Evolutionary conservation across 805 yeast genomes (phyloP), one percentile per base, ranked within the genome.

Genomic region (Starmerella geochares): DNA sequence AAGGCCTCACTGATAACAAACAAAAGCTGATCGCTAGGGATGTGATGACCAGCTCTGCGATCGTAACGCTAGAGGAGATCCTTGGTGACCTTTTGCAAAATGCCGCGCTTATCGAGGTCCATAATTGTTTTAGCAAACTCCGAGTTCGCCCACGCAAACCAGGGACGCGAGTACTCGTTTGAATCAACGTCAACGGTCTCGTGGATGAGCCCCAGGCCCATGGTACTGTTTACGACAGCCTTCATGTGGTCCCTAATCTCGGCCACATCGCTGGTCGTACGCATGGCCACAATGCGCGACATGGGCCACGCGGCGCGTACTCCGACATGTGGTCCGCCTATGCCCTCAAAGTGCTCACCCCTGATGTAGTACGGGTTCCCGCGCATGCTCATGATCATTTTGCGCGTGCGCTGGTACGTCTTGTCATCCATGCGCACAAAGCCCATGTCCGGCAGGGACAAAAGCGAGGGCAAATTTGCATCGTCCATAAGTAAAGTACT

Each of bases 141-240:
- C 1, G 94, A 79, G 62, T 86, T 86, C 58, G 94, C 83, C 96
- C 96, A 86, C 4, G 94, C 82, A 69, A 87, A 87, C 96, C 96
- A 86, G 2, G 92, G 77, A 52, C 96, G 69, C 0, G 95, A 83
- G 62, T 65, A 87, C 2, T 68, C 68, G n/a, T 51, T 46, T 5
- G 73, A 67, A 57, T 80, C 72, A 9, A 86, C 94, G 51, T 82
- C 68, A 3, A 86, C 78, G 50, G 83, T 75, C 67, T 86, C 96
- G 62, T 86, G 95, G 77, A 86, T 79, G 49, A 86, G 70, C 0
- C 96, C 96, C 19, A 86, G 68, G 0, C 79, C 81, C 1, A 73
- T 85, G 0, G 95, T 86, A 11, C 78, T 75, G 4, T 66, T 66
- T 71, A 79, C 73, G 5, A 86, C 64, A 47, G 72, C 54, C 5